Conservation (phyloP, 73 alveolate genomes). For the Blepharisma stoltei region DNA sequence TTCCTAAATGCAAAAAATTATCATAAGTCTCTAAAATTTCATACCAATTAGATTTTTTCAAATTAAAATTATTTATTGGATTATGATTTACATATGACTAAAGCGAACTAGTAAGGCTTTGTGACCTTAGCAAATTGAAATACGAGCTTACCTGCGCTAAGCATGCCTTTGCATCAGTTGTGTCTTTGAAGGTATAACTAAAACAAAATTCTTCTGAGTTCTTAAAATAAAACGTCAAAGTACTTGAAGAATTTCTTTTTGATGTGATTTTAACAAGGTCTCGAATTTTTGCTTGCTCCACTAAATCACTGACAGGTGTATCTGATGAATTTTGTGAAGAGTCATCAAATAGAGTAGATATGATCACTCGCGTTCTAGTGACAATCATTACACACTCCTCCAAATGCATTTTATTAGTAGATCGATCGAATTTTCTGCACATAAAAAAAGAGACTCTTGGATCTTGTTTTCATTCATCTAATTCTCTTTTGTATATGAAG, state of each 20-base stretch:
- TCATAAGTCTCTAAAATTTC: too few species aligned
- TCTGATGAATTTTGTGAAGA: background rate
- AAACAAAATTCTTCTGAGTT: background rate
- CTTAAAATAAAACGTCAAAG: constrained; percentile 8
- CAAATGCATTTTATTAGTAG: background rate
- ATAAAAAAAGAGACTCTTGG: background rate
- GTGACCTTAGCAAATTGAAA: background rate
- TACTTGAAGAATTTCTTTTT: background rate
- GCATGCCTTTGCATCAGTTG: background rate
- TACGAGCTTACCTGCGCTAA: background rate
- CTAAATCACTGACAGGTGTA: background rate
- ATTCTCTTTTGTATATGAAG: background rate
- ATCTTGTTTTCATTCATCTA: background rate
- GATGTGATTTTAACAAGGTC: background rate
- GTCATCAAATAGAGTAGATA: constrained; percentile 2
- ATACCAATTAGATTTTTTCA: too few species aligned
- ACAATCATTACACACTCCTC: background rate
- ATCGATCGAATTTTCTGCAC: background rate
- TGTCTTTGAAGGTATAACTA: background rate
- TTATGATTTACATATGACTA: background rate
- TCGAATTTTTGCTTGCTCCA: background rate
- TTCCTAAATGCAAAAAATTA: too few species aligned
- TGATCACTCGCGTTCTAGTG: background rate
- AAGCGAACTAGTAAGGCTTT: background rate
- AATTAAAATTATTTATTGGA: too few species aligned